Evolutionary conservation across 768 basidiomycete species (phyloP), one percentile per base, ranked within the genome.

Genomic region (Filobasidium floriforme): DNA sequence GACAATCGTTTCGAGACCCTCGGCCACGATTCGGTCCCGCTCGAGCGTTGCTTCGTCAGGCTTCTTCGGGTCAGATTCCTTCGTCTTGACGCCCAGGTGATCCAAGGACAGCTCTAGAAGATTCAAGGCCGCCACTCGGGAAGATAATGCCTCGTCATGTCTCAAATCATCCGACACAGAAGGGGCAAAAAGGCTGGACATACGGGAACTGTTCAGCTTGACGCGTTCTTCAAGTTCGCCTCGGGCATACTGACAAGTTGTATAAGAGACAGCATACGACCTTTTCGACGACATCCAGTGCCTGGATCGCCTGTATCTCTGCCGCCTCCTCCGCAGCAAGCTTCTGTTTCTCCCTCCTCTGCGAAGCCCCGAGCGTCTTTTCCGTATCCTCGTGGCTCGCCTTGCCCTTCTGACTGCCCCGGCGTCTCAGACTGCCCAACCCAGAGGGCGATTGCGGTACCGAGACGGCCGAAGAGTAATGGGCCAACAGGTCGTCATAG

Each of bases 81-180:
- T 86, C 0, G 90, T 85, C 61, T 90, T 87, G 10, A 98, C 83
- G 18, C 93, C 94, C 0, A 99, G 84, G 79, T 98, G 92, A 44
- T 88, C 87, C 11, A 98, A 81, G 1, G 86, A 84, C 0, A 99
- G 81, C 76, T 97, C 94, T 1, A 98, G 82, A 82, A 92, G 85
- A 70, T 93, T 92, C 54, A 99, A 81, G 0, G 92, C 93, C 15
- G 91, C 90, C 18, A 97, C 87, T 6, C 93, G 86, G 73, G 86
- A 89, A 0, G 92, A 86, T 3, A 99, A 81, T 0, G 90, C 88
- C 72, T 90, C 90, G 74, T 99, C 92, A 74, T 96, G 93, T 0
- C 87, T 87, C 0, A 84, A 81, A 72, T 99, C 94, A 61, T 86
- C 84, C n/a, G 84, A 82, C 22, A 84, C 84, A 1, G 86, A 82